Evolutionary conservation across 371 early-diverging fungal species (phyloP).

Genomic region (Haplosporangium sp.): DNA sequence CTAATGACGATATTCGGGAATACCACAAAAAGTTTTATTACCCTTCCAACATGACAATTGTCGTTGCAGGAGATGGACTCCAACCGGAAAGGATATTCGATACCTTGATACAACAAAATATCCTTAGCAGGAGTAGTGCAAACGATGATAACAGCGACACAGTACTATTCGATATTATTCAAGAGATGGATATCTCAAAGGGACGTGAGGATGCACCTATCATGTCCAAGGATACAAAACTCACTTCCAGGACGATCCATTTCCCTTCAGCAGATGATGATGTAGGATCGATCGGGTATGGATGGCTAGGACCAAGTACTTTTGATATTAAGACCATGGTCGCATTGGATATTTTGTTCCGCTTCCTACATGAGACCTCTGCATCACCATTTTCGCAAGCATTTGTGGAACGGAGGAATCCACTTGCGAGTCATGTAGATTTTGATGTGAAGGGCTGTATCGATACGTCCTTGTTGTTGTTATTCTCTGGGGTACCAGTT

Average conservation of each 20-base stretch:
- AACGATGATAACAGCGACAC: background rate
- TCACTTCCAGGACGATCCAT: constrained; percentile 55
- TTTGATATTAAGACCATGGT: constrained; percentile 62
- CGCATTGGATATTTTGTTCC: constrained; percentile 71
- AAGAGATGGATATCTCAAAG: constrained; percentile 47
- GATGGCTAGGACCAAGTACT: constrained; percentile 74
- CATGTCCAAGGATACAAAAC: constrained; percentile 43
- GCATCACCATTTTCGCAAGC: constrained; percentile 68
- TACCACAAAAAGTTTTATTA: constrained; percentile 79
- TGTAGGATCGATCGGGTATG: constrained; percentile 71
- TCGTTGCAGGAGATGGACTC: constrained; percentile 69
- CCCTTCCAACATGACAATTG: constrained; percentile 69
- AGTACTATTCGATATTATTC: constrained; percentile 28
- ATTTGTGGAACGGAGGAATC: constrained; percentile 69
- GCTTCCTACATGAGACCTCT: constrained; percentile 69
- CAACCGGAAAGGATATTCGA: constrained; percentile 59
- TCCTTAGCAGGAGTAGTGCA: constrained; percentile 9
- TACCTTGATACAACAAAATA: constrained; percentile 41
- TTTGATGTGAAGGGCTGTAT: constrained; percentile 65
- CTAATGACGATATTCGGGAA: constrained; percentile 73
- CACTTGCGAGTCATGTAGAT: constrained; percentile 70
- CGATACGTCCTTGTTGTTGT: constrained; percentile 61
- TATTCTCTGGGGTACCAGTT: constrained; percentile 72
- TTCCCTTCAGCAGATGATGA: constrained; percentile 70
- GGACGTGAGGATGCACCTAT: constrained; percentile 56